Evolutionary conservation across 73 alveolate genomes (phyloP).

Genomic region (Stentor coeruleus): DNA sequence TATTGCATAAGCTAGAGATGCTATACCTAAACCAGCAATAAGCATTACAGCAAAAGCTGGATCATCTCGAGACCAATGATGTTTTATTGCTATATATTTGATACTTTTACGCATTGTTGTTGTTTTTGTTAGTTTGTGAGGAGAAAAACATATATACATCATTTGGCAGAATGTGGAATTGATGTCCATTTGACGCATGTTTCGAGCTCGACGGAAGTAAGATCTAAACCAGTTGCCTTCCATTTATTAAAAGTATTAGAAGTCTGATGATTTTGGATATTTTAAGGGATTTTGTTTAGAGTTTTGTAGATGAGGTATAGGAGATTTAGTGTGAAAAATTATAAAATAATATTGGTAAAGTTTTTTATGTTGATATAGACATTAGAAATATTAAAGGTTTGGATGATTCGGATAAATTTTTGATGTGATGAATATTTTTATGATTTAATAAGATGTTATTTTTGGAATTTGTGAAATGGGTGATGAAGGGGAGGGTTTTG

Average conservation of each 20-base stretch:
- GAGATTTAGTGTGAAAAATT: no score
- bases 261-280: no score
- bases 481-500: no score
- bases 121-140: not conserved
- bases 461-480: no score
- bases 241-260: not conserved
- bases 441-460: no score
- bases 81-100: not conserved
- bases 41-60: conserved; percentile 27
- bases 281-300: no score
- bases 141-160: conserved; percentile 13
- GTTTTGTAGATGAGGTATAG: no score
- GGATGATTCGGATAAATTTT: no score
- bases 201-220: not conserved
- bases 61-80: conserved; percentile 29
- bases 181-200: conserved; percentile 19
- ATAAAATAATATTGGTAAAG: no score
- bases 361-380: no score
- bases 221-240: not conserved
- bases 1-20: conserved; percentile 3
- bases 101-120: conserved; percentile 12
- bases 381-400: no score
- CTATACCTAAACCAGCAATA: not conserved
- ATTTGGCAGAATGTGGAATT: conserved; percentile 19
- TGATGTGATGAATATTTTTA: no score